A percentile compares a stretch with the other conserved stretches of the same genome.
These are phyloP conservation scores for Didymella exigua DNA, from an alignment of 2,329 filamentous ascomycete species.

Conservation along the genomic window DNA sequence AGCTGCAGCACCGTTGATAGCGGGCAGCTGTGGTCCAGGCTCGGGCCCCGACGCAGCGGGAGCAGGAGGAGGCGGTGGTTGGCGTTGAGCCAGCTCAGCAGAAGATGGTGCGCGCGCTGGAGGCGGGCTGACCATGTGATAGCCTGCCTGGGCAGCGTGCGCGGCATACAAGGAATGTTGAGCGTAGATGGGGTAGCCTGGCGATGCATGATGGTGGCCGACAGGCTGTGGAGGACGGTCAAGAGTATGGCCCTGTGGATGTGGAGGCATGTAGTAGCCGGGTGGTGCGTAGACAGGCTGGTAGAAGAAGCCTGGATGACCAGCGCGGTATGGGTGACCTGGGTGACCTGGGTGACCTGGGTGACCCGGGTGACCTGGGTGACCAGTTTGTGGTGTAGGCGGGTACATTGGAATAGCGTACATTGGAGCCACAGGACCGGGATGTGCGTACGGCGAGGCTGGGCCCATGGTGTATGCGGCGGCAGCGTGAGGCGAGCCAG, in stretches of 20 bases:
- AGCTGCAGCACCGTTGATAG: conserved; percentile 38
- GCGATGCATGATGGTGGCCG: conserved; percentile 47
- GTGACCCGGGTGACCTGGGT: conserved; percentile 33
- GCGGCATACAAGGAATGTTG: conserved; percentile 35
- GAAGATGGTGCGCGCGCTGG: conserved; percentile 51
- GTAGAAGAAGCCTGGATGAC: conserved; percentile 40
- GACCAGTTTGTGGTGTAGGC: conserved; percentile 49
- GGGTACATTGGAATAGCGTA: conserved; percentile 50
- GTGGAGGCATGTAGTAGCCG: conserved; percentile 35
- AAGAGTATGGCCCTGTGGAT: conserved; percentile 32
- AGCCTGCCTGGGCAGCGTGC: conserved; percentile 42
- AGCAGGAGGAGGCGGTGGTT: conserved; percentile 41
- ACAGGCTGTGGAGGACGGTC: conserved; percentile 49
- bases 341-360: conserved; percentile 48
- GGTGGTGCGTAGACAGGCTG: conserved; percentile 41
- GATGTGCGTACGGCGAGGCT: conserved; percentile 55
- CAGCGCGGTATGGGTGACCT: conserved; percentile 45
- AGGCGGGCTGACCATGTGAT: conserved; percentile 46
- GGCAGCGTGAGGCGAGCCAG: conserved; percentile 61
- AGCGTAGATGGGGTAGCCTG: conserved; percentile 36
- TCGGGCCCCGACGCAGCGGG: conserved; percentile 33
- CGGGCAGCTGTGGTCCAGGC: conserved; percentile 45
- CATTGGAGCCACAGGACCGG: conserved; percentile 49
- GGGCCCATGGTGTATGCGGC: conserved; percentile 61
- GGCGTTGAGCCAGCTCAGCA: conserved; percentile 49